These are phyloP conservation scores for Flaveria linearis DNA, from an alignment of 129 eudicot species.

Conservation along the genomic window DNA sequence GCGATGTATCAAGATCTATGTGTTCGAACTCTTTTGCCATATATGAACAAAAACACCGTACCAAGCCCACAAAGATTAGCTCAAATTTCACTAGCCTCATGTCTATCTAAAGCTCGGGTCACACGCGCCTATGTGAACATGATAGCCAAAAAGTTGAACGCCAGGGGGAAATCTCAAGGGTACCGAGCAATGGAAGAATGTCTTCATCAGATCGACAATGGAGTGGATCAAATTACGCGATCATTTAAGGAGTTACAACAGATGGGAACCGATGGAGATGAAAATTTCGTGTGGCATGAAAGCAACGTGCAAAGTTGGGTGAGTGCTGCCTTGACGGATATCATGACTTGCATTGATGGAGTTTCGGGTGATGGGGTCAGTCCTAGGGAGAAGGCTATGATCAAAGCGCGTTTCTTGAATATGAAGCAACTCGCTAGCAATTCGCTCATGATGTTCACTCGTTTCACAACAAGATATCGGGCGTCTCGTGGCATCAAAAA, in stretches of 20 bases:
- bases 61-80: constrained; percentile 54
- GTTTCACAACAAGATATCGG: constrained; percentile 43
- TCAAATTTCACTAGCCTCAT: constrained; percentile 52
- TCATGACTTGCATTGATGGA: constrained; percentile 52
- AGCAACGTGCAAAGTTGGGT: constrained; percentile 51
- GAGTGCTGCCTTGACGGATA: constrained; percentile 68
- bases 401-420: constrained; percentile 45
- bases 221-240: constrained; percentile 54
- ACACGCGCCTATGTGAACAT: constrained; percentile 39
- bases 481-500: constrained; percentile 38
- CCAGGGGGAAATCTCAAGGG: constrained; percentile 32
- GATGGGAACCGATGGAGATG: constrained; percentile 33
- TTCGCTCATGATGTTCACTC: constrained; percentile 47
- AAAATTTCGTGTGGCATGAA: constrained; percentile 23
- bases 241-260: constrained; percentile 51
- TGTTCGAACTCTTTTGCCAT: constrained; percentile 35
- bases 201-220: constrained; percentile 46
- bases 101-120: constrained; percentile 45
- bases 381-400: constrained; percentile 43
- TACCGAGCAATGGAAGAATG: constrained; percentile 50
- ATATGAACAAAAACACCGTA: constrained; percentile 19
- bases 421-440: constrained; percentile 47
- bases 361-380: constrained; percentile 42
- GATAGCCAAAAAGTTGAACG: constrained; percentile 30
- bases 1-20: constrained; percentile 57